These are phyloP conservation scores for Dioscorea cayenensis DNA, from an alignment of 116 monocot genomes.

Conservation along the genomic window DNA sequence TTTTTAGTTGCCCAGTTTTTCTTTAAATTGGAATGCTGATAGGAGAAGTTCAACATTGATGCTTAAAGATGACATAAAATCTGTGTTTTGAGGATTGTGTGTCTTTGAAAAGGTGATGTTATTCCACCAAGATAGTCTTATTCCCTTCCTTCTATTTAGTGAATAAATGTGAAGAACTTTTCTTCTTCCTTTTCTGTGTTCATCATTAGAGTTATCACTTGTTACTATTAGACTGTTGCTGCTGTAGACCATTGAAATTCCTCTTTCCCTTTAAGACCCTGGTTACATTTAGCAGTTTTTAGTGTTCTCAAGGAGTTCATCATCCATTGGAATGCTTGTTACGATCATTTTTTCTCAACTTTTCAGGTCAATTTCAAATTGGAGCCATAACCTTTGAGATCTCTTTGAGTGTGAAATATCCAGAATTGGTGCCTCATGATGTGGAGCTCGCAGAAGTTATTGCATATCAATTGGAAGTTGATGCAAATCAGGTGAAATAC, in stretches of 20 bases:
- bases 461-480: slow-evolving; percentile 69
- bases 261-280: too few relatives aligned
- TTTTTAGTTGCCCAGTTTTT: neutral
- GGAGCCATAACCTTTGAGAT: slow-evolving; percentile 84
- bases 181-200: too few relatives aligned
- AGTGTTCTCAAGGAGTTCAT: too few relatives aligned
- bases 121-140: too few relatives aligned
- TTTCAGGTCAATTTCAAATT: slow-evolving; percentile 65
- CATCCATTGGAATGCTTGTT: neutral
- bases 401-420: slow-evolving; percentile 56
- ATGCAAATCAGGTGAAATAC: slow-evolving; percentile 47
- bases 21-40: neutral
- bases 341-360: neutral
- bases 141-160: too few relatives aligned
- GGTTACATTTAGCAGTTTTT: too few relatives aligned
- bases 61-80: neutral
- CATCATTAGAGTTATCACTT: too few relatives aligned
- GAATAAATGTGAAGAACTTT: too few relatives aligned
- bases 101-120: neutral
- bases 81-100: neutral
- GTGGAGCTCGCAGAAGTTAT: slow-evolving; percentile 57
- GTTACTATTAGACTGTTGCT: too few relatives aligned
- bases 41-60: neutral
- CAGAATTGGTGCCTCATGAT: slow-evolving; percentile 38
- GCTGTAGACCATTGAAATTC: too few relatives aligned